Conservation (phyloP, 2,329 filamentous ascomycete genomes). For the Aspergillus sp. region DNA sequence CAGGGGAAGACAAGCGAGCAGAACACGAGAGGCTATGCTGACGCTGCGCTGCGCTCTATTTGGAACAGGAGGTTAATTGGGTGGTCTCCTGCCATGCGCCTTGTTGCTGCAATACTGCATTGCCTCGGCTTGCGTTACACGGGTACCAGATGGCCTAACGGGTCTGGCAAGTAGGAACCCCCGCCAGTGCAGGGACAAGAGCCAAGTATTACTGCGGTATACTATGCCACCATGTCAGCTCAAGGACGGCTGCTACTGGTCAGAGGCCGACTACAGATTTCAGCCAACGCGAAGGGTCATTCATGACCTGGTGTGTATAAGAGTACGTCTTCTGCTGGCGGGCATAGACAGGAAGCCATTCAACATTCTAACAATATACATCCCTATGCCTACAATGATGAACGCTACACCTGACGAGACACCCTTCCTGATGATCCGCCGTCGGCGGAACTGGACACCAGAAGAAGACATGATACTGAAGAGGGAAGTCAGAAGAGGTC, state of each 20-base stretch:
- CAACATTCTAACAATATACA: no score
- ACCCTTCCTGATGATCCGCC: background rate
- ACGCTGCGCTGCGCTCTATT: no score
- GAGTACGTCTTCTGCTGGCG: background rate
- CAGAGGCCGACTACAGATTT: background rate
- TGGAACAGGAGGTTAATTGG: background rate
- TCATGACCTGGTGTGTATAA: background rate
- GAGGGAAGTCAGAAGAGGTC: background rate
- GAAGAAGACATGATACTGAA: constrained; percentile 1
- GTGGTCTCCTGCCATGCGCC: background rate
- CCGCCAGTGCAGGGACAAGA: background rate
- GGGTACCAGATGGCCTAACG: background rate
- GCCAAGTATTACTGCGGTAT: background rate
- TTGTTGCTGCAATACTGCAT: background rate
- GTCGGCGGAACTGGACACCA: background rate
- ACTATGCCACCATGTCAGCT: background rate
- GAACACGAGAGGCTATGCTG: no score
- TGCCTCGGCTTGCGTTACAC: background rate
- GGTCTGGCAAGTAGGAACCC: background rate
- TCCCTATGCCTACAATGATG: background rate
- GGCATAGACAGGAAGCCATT: fast-evolving
- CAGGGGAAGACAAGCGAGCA: no score
- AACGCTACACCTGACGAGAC: background rate
- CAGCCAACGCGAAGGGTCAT: background rate
- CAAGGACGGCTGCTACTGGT: background rate